Evolutionary conservation across 345 rosid genomes (phyloP).

Genomic region (Syzygium jambos): DNA sequence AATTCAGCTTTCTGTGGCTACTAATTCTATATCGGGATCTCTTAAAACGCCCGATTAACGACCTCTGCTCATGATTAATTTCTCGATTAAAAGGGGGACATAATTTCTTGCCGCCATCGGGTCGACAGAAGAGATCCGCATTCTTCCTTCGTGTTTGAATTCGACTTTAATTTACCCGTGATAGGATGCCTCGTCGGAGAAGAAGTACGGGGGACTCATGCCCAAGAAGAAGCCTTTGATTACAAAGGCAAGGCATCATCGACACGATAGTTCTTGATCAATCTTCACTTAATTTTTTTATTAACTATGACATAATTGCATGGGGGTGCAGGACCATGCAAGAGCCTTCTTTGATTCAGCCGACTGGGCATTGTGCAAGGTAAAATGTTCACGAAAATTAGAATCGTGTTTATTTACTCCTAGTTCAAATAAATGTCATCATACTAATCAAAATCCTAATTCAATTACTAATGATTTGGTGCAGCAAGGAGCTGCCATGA

Average conservation of each 20-base stretch:
- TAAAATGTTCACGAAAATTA: background rate
- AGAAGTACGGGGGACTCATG: slow-evolving; percentile 66
- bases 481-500: slow-evolving; percentile 65
- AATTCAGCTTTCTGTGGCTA: background rate
- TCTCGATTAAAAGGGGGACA: background rate
- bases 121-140: background rate
- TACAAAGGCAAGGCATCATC: slow-evolving; percentile 28
- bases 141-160: background rate
- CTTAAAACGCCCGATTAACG: background rate
- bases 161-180: background rate
- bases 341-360: slow-evolving; percentile 95
- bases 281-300: background rate
- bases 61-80: background rate
- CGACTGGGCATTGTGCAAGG: slow-evolving; percentile 86
- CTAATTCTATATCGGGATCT: background rate
- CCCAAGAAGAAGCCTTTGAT: slow-evolving; percentile 87
- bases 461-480: background rate
- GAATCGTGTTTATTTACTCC: no score
- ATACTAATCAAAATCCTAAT: background rate
- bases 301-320: background rate
- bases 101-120: background rate
- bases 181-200: slow-evolving; percentile 20
- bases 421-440: background rate
- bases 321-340: slow-evolving; percentile 42
- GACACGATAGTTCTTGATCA: background rate